Conservation (phyloP, 495 filamentous ascomycete genomes). For the Aspergillus affinis region DNA sequence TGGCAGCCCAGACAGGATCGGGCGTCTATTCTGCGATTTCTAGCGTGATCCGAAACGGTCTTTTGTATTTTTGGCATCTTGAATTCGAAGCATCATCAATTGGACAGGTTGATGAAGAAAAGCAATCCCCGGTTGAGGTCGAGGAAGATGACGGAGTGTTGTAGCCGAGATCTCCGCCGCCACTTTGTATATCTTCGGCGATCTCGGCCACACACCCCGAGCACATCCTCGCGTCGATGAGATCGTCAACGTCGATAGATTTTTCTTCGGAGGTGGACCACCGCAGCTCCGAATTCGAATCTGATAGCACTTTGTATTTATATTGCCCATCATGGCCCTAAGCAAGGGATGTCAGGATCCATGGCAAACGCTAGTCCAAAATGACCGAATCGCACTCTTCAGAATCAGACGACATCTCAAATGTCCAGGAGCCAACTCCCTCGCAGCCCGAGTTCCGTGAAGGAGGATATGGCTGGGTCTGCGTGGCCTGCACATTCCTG, state of each 20-base stretch:
- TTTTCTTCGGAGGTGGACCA: background rate
- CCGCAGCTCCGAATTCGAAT: background rate
- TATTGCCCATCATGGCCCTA: background rate
- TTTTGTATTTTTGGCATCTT: background rate
- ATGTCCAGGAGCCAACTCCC: too few species aligned
- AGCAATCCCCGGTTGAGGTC: background rate
- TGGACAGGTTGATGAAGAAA: background rate
- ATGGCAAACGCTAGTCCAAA: background rate
- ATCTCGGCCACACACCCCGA: background rate
- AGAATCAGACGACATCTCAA: background rate
- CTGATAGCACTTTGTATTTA: background rate
- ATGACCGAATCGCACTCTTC: background rate
- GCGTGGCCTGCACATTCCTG: slow-evolving; percentile 29
- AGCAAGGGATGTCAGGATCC: background rate
- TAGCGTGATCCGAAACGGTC: background rate
- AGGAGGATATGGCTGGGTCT: slow-evolving; percentile 50
- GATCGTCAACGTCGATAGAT: background rate
- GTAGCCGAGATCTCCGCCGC: background rate
- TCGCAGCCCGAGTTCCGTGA: slow-evolving; percentile 15
- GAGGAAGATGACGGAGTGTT: background rate
- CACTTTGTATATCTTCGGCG: background rate
- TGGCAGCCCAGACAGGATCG: background rate
- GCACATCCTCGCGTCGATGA: background rate
- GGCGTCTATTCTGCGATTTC: background rate
- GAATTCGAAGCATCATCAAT: background rate